Evolutionary conservation across 2,329 filamentous ascomycete genomes (phyloP).

Genomic region (Coniochaeta hoffmannii): DNA sequence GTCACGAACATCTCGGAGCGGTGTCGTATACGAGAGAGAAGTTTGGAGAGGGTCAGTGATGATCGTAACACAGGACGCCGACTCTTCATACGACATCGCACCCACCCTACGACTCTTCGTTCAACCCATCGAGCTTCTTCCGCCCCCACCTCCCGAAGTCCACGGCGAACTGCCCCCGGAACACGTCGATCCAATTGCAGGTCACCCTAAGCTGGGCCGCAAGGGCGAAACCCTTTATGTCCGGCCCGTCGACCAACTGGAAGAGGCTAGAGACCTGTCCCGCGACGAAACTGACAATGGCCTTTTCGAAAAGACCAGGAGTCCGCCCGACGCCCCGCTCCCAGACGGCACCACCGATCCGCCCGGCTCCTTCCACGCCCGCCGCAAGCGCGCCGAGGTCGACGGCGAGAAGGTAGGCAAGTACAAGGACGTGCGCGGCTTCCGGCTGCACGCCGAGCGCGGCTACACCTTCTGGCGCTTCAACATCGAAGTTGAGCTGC

Average conservation of each 20-base stretch:
- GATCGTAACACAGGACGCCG: slow-evolving; percentile 84
- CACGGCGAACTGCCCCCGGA: slow-evolving; percentile 64
- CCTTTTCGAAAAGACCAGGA: slow-evolving; percentile 65
- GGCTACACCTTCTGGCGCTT: slow-evolving; percentile 97
- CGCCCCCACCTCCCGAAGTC: slow-evolving; percentile 66
- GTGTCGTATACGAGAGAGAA: slow-evolving; percentile 49
- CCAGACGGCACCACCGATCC: slow-evolving; percentile 37
- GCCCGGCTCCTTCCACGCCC: slow-evolving; percentile 45
- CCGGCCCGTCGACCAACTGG: slow-evolving; percentile 78
- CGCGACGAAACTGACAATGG: slow-evolving; percentile 72
- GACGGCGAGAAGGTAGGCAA: slow-evolving; percentile 79
- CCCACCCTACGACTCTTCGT: slow-evolving; percentile 80
- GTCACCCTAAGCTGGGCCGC: slow-evolving; percentile 76
- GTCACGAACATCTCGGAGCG: slow-evolving; percentile 27
- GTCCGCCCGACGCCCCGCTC: slow-evolving; percentile 37
- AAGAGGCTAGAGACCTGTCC: slow-evolving; percentile 72
- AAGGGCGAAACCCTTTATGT: slow-evolving; percentile 84
- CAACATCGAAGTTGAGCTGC: slow-evolving; percentile 86
- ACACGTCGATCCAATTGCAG: slow-evolving; percentile 83
- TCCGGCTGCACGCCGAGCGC: slow-evolving; percentile 74
- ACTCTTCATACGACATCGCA: slow-evolving; percentile 72
- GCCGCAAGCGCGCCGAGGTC: slow-evolving; percentile 42
- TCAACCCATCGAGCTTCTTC: slow-evolving; percentile 75
- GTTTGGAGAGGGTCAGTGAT: slow-evolving; percentile 91
- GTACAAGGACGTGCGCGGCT: slow-evolving; percentile 75